These are phyloP conservation scores for Kluyveromyces dobzhanskii DNA, from an alignment of 805 yeast species.

Conservation along the genomic window DNA sequence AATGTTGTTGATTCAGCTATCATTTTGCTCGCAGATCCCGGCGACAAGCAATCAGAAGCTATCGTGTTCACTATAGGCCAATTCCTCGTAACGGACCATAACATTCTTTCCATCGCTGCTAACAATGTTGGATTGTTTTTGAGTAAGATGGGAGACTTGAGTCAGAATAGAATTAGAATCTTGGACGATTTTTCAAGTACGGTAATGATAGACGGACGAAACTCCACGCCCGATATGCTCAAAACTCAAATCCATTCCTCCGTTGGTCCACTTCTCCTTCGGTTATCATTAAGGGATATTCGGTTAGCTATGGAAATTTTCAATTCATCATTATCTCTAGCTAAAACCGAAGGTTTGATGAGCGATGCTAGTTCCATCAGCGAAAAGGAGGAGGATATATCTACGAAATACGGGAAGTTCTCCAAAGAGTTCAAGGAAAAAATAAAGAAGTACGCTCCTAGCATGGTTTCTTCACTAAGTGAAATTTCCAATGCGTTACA, in stretches of 20 bases:
- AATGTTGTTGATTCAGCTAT: slow-evolving; percentile 73
- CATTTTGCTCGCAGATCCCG: slow-evolving; percentile 73
- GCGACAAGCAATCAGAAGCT: slow-evolving; percentile 65
- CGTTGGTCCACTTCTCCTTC: slow-evolving; percentile 69
- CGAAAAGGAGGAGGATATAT: slow-evolving; percentile 8
- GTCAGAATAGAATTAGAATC: slow-evolving; percentile 57
- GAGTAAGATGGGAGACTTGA: slow-evolving; percentile 60
- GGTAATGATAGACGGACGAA: slow-evolving; percentile 61
- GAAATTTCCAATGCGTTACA: slow-evolving; percentile 33
- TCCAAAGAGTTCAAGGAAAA: slow-evolving; percentile 57
- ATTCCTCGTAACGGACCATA: slow-evolving; percentile 58
- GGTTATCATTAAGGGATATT: slow-evolving; percentile 83
- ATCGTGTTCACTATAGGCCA: slow-evolving; percentile 85
- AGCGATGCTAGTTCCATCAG: slow-evolving; percentile 11
- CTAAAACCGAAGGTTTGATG: slow-evolving; percentile 15
- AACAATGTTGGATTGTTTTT: slow-evolving; percentile 82
- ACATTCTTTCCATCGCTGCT: slow-evolving; percentile 56
- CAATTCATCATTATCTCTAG: slow-evolving; percentile 57
- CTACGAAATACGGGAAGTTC: slow-evolving; percentile 32
- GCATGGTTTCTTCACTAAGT: slow-evolving; percentile 33
- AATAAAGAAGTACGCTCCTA: slow-evolving; percentile 60
- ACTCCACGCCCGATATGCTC: slow-evolving; percentile 48
- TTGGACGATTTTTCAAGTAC: slow-evolving; percentile 85
- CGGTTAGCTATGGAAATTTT: slow-evolving; percentile 68
- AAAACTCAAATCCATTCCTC: slow-evolving; percentile 60